These are phyloP conservation scores for Suillus clintonianus DNA, from an alignment of 768 basidiomycete genomes.

Conservation along the genomic window DNA sequence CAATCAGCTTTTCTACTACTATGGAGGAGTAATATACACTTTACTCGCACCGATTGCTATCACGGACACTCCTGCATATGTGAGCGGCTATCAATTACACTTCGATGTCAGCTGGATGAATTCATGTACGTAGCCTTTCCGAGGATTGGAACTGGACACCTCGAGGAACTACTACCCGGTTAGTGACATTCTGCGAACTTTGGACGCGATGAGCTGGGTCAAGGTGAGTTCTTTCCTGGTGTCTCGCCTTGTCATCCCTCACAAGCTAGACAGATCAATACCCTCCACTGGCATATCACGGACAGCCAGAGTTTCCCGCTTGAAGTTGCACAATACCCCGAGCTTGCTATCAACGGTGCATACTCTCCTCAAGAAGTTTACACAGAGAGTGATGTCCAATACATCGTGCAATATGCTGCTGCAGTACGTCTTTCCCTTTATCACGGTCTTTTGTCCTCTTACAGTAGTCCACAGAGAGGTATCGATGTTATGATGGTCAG, in stretches of 20 bases:
- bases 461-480: slow-evolving; percentile 45
- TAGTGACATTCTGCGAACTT: slow-evolving; percentile 60
- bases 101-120: background rate
- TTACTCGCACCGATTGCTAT: slow-evolving; percentile 42
- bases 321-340: slow-evolving; percentile 35
- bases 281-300: slow-evolving; percentile 50
- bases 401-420: slow-evolving; percentile 64
- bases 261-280: slow-evolving; percentile 39
- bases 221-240: slow-evolving; percentile 43
- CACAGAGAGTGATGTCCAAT: slow-evolving; percentile 46
- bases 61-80: slow-evolving; percentile 49
- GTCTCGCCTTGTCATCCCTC: background rate
- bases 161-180: slow-evolving; percentile 45
- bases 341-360: slow-evolving; percentile 46
- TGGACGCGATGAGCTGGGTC: slow-evolving; percentile 77
- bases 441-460: background rate
- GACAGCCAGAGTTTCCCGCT: slow-evolving; percentile 57
- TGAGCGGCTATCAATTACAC: slow-evolving; percentile 35
- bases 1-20: slow-evolving; percentile 52
- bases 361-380: slow-evolving; percentile 39
- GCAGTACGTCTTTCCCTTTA: slow-evolving; percentile 46
- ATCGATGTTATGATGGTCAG: slow-evolving; percentile 59
- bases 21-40: slow-evolving; percentile 35
- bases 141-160: slow-evolving; percentile 49
- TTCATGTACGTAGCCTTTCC: slow-evolving; percentile 27